These are phyloP conservation scores for Fusarium transvaalense DNA, from an alignment of 2,329 filamentous ascomycete genomes.

Conservation along the genomic window DNA sequence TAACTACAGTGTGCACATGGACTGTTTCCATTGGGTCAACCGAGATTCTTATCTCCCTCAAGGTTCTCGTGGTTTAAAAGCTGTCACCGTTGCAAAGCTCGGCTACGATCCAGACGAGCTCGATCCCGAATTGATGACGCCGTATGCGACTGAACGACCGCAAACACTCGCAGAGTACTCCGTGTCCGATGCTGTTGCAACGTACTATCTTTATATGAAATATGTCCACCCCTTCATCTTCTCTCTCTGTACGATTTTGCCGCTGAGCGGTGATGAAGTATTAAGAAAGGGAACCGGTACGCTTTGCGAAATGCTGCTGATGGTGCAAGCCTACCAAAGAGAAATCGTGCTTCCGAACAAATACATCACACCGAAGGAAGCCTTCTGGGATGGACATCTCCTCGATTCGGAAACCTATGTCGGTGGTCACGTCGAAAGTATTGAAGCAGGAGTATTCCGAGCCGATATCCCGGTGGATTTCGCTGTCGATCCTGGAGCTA, in stretches of 20 bases:
- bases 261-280: constrained; percentile 91
- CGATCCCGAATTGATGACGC: constrained; percentile 97
- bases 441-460: constrained; percentile 96
- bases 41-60: constrained; percentile 98
- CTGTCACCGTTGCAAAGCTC: constrained; percentile 96
- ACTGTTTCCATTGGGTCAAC: constrained; percentile 99
- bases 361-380: constrained; percentile 88
- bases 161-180: constrained; percentile 98
- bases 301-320: constrained; percentile 98
- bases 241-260: constrained; percentile 96
- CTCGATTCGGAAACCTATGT: constrained; percentile 98
- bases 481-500: constrained; percentile 85
- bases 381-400: constrained; percentile 96
- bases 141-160: constrained; percentile 87
- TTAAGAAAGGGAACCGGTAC: constrained; percentile 96
- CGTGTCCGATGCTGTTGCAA: constrained; percentile 97
- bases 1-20: constrained; percentile 97
- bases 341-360: constrained; percentile 96
- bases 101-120: constrained; percentile 98
- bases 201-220: constrained; percentile 99
- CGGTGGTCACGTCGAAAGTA: constrained; percentile 98
- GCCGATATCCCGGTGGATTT: constrained; percentile 97
- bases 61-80: constrained; percentile 95
- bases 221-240: constrained; percentile 99
- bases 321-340: constrained; percentile 96